Evolutionary conservation across 768 basidiomycete species (phyloP), one percentile per base, ranked within the genome.

Genomic region (Pleurotus sapidus): DNA sequence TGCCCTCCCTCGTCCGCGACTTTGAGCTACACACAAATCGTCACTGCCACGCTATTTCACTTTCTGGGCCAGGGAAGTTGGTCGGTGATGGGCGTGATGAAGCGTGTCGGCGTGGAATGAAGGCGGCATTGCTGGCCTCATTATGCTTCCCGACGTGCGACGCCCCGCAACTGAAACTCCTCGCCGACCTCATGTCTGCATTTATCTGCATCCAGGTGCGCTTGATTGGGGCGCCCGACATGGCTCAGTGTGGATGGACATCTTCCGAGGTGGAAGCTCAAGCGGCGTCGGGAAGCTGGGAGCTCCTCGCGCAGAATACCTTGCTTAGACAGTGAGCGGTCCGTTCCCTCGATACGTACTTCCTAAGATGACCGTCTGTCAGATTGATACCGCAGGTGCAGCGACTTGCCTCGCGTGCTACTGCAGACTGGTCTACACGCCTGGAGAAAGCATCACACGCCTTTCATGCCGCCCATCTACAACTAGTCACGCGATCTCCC

Each of bases 111-210:
- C 59, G 61, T 11, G 64, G 63, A 27, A 65, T 70, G 47, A 80
- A 77, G 58, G 64, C 73, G 4, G 84, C 84, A 0, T 69, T 89
- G 20, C 73, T 86, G 25, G 83, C 82, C 1, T 74, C 83, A 1
- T 73, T 86, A 1, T 85, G 84, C 62, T 81, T 82, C 61, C 86
- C 87, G 6, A 77, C 70, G 2, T 82, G 79, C 60, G 86, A 87
- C 62, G 68, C 72, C 6, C 70, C 83, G 0, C 87, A 88, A 65
- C 69, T 89, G 20, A 70, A 74, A 30, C 70, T 84, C 37, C 68
- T 81, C 49, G 73, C 77, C 30, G 82, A 86, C 59, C 76, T 86
- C 46, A 62, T 81, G 56, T 74, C 76, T 40, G 59, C 81, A 50
- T 55, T 83, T 46, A 60, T 78, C 18, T 64, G 75, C 57, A 70